phyloP scores from a whole-genome alignment of 2,329 filamentous ascomycete genomes.

The Mycogone perniciosa region DNA sequence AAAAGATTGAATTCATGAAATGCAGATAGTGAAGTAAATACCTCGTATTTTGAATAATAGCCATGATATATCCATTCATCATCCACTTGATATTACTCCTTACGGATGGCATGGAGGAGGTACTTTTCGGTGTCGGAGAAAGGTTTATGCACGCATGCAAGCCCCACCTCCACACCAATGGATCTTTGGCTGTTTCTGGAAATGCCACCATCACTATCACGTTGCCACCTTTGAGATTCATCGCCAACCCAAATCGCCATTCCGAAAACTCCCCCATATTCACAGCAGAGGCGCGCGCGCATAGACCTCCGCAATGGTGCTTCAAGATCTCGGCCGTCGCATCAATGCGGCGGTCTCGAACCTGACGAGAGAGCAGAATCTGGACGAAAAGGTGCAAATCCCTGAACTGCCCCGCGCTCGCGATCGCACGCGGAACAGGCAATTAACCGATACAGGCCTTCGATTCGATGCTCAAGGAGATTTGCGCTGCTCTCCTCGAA shows the following conservation, averaged over 20 bases:
- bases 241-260: not conserved
- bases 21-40: too few relatives aligned
- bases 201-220: slow-evolving; percentile 8
- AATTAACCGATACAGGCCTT: slow-evolving; percentile 59
- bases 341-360: slow-evolving; percentile 96
- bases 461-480: slow-evolving; percentile 97
- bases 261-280: slow-evolving; percentile 1
- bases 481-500: slow-evolving; percentile 89
- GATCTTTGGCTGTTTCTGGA: not conserved
- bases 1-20: too few relatives aligned
- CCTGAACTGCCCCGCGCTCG: slow-evolving; percentile 6
- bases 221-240: slow-evolving; percentile 6
- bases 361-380: slow-evolving; percentile 82
- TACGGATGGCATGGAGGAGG: not conserved
- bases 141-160: slow-evolving; percentile 5
- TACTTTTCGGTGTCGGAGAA: slow-evolving; percentile 6
- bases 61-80: not conserved
- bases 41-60: too few relatives aligned
- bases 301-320: slow-evolving; percentile 63
- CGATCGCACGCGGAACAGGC: not conserved
- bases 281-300: not conserved
- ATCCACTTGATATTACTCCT: not conserved
- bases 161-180: slow-evolving; percentile 7
- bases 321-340: slow-evolving; percentile 96
- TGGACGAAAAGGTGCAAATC: slow-evolving; percentile 82